Conservation (phyloP, 768 basidiomycete species). For the Rhodotorula babjevae region DNA sequence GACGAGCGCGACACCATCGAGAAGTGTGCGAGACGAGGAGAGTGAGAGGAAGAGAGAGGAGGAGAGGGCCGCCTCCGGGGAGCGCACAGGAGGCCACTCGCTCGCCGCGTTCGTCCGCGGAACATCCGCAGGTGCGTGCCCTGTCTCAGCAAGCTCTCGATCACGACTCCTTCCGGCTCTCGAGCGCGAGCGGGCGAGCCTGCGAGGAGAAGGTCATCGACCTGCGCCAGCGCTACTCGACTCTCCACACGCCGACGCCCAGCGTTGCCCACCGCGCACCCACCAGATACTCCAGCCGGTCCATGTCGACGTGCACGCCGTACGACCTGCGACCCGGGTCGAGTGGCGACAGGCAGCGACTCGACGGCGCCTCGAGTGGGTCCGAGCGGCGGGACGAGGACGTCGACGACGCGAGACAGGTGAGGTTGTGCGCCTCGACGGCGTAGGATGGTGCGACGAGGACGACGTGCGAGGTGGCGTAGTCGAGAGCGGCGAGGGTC, state of each 20-base stretch:
- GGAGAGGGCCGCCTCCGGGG: too few relatives aligned
- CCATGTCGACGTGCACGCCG: conserved; percentile 37
- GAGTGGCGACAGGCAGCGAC: neutral
- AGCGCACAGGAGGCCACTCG: too few relatives aligned
- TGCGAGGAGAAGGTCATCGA: neutral
- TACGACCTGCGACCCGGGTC: neutral
- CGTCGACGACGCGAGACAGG: neutral
- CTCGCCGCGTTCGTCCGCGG: too few relatives aligned
- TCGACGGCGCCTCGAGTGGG: neutral
- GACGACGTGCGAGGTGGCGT: neutral
- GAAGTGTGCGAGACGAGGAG: too few relatives aligned
- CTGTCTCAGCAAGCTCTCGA: too few relatives aligned
- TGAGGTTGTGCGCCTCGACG: conserved; percentile 4
- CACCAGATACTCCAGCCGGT: conserved; percentile 5
- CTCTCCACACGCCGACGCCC: conserved; percentile 16
- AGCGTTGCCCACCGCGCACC: neutral
- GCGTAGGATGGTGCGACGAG: conserved; percentile 24
- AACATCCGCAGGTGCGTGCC: too few relatives aligned
- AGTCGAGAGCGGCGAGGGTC: neutral
- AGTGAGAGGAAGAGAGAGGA: too few relatives aligned
- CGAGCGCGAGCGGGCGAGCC: too few relatives aligned
- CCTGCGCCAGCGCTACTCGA: neutral
- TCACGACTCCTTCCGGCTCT: too few relatives aligned
- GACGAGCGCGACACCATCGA: too few relatives aligned
- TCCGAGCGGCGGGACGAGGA: neutral